Evolutionary conservation across 2,329 filamentous ascomycete genomes (phyloP).

Genomic region (Fusarium tjaetaba): DNA sequence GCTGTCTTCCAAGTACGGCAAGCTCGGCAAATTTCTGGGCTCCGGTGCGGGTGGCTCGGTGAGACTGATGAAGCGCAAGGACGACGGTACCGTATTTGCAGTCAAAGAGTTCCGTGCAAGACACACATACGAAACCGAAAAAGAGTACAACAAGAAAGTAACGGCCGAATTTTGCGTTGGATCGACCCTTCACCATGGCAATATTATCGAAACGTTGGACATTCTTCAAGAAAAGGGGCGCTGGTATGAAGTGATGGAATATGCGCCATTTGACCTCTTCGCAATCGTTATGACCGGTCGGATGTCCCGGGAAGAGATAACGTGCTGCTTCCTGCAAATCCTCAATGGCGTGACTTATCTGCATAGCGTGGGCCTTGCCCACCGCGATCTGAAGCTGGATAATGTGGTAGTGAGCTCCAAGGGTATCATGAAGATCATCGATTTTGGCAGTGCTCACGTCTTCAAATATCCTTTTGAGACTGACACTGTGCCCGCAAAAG

Average conservation of each 20-base stretch:
- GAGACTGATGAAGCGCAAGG: constrained; percentile 90
- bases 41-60: constrained; percentile 96
- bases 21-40: constrained; percentile 92
- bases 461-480: constrained; percentile 98
- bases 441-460: constrained; percentile 97
- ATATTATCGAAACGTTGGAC: constrained; percentile 97
- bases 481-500: constrained; percentile 56
- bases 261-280: constrained; percentile 94
- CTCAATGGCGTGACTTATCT: constrained; percentile 93
- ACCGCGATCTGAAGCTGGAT: constrained; percentile 95
- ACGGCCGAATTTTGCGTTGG: constrained; percentile 99
- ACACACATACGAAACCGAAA: constrained; percentile 92
- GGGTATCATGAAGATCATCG: constrained; percentile 99
- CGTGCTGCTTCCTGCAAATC: constrained; percentile 93
- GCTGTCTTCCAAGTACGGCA: constrained; percentile 90
- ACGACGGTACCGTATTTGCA: constrained; percentile 92
- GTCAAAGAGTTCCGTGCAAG: constrained; percentile 96
- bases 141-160: constrained; percentile 97
- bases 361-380: constrained; percentile 93
- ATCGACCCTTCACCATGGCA: constrained; percentile 95
- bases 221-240: constrained; percentile 93
- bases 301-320: constrained; percentile 91
- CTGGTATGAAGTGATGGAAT: constrained; percentile 99
- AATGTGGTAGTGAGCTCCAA: constrained; percentile 97
- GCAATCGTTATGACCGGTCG: constrained; percentile 99